Percentiles rank a stretch among this genome's conserved stretches.
Evolutionary conservation across 2,329 filamentous ascomycete species (phyloP).

Genomic region (Ophiostoma novo-ulmi): DNA sequence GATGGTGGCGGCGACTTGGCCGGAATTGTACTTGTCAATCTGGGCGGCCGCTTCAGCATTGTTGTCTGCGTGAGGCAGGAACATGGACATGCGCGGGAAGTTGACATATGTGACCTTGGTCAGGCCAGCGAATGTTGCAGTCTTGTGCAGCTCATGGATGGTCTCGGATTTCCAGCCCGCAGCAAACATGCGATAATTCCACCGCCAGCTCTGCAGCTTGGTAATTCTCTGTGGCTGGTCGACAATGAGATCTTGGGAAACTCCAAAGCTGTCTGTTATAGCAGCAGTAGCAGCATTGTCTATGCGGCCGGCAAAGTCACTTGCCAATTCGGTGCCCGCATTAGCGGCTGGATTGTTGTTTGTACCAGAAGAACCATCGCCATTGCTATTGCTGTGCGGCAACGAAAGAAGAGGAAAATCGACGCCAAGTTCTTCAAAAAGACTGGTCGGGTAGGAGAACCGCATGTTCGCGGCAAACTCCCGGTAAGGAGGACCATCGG

Average conservation of each 20-base stretch:
- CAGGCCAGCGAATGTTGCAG: conserved; percentile 52
- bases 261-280: not conserved
- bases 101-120: conserved; percentile 58
- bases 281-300: not conserved
- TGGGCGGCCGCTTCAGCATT: not conserved
- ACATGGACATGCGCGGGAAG: conserved; percentile 52
- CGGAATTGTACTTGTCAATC: conserved; percentile 24
- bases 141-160: conserved; percentile 49
- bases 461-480: conserved; percentile 51
- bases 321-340: no score
- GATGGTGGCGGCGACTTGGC: conserved; percentile 44
- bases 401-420: not conserved
- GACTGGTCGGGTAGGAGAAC: conserved; percentile 63
- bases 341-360: not conserved
- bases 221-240: not conserved
- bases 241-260: not conserved
- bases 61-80: conserved; percentile 36
- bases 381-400: conserved; percentile 27
- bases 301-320: not conserved
- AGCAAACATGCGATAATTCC: conserved; percentile 53
- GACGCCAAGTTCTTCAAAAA: conserved; percentile 61
- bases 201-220: conserved; percentile 53
- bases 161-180: conserved; percentile 45
- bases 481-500: conserved; percentile 64
- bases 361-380: not conserved